Evolutionary conservation across 768 basidiomycete species (phyloP).

Genomic region (Auriscalpium orientale): DNA sequence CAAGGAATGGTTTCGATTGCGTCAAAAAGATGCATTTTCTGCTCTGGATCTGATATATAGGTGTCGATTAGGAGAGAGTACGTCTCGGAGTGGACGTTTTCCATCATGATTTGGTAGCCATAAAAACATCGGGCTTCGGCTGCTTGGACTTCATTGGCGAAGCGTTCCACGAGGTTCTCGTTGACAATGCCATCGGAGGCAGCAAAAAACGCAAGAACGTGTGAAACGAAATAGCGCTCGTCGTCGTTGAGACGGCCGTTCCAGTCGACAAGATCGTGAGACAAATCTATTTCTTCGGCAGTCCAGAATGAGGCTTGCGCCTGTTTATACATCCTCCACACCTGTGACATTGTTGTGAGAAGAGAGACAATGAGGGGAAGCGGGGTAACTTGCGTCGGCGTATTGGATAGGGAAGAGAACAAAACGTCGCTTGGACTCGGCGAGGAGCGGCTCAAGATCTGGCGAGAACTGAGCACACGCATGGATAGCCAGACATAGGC

Average conservation of each 20-base stretch:
- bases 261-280: conserved; percentile 84
- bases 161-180: conserved; percentile 91
- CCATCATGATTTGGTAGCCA: conserved; percentile 99
- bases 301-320: conserved; percentile 95
- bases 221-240: conserved; percentile 86
- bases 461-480: background rate
- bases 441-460: conserved; percentile 79
- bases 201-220: conserved; percentile 94
- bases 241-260: conserved; percentile 67
- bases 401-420: conserved; percentile 94
- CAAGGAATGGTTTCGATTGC: conserved; percentile 93
- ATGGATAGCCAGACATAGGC: background rate
- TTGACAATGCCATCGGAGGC: conserved; percentile 96
- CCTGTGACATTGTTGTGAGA: conserved; percentile 35
- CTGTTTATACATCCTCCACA: conserved; percentile 95
- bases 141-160: conserved; percentile 85
- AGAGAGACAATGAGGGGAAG: background rate
- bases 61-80: conserved; percentile 95
- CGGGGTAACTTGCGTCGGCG: conserved; percentile 53
- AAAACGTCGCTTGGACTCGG: conserved; percentile 70
- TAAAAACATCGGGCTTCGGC: conserved; percentile 96
- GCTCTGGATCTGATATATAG: conserved; percentile 75
- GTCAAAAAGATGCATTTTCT: conserved; percentile 81
- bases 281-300: conserved; percentile 86
- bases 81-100: conserved; percentile 94